Evolutionary conservation across 2,329 filamentous ascomycete species (phyloP).

Genomic region (Hymenoscyphus scutula): DNA sequence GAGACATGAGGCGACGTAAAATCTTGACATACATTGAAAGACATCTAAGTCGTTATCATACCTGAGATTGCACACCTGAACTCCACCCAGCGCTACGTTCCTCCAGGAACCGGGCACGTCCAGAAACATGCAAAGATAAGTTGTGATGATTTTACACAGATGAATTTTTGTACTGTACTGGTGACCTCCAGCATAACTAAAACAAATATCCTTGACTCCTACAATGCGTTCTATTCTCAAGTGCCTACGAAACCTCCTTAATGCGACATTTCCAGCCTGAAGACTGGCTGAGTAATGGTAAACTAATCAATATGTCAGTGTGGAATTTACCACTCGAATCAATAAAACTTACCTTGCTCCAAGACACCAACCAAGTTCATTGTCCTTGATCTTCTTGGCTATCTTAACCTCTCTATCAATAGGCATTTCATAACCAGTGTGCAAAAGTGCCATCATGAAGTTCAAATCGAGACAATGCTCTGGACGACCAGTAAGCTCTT

Average conservation of each 20-base stretch:
- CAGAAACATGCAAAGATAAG: neutral
- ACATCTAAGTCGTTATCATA: neutral
- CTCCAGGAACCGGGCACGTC: neutral
- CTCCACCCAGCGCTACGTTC: neutral
- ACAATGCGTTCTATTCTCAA: slow-evolving; percentile 25
- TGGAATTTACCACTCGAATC: neutral
- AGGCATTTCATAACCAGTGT: slow-evolving; percentile 97
- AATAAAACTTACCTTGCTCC: slow-evolving; percentile 76
- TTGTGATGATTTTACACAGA: neutral
- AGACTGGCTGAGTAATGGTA: slow-evolving; percentile 75
- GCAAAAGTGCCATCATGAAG: slow-evolving; percentile 90
- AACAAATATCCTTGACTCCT: slow-evolving; percentile 24
- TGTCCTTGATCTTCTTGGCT: slow-evolving; percentile 97
- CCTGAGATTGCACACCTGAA: neutral
- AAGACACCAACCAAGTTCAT: slow-evolving; percentile 96
- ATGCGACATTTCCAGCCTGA: slow-evolving; percentile 92
- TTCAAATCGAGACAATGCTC: slow-evolving; percentile 94
- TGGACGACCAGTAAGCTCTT: slow-evolving; percentile 76
- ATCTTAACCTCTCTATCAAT: slow-evolving; percentile 95
- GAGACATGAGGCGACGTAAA: neutral
- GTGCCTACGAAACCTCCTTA: slow-evolving; percentile 64
- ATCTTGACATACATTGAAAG: slow-evolving; percentile 4
- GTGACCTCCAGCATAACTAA: slow-evolving; percentile 17
- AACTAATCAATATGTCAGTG: slow-evolving; percentile 52
- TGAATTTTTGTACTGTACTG: slow-evolving; percentile 2